Base-by-base conservation (phyloP, 1,284 basidiomycete genomes). In the Ustilago xerochloae region DNA sequence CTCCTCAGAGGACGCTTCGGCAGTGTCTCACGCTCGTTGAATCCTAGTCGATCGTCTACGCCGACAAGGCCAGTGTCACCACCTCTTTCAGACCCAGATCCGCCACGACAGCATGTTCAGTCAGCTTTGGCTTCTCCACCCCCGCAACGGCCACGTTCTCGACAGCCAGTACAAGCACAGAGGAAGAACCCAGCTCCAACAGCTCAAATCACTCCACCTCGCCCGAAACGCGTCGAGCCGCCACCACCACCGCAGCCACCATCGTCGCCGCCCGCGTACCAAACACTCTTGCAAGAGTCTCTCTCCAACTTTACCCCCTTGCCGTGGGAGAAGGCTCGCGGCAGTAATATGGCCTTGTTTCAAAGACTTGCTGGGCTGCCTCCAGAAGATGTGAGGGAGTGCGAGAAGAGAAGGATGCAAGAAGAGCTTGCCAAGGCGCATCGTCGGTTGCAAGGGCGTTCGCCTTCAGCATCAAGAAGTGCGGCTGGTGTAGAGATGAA, bases 231-330 rank as follows among this genome's bases (percentile, higher is more conserved):
- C 24, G 39, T 9, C 16, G 24, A 33, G 18, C 52, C 28, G 4
- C 48, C 52, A 30, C 30, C 22, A 4, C 51, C 51, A 16, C 36
- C 60, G 2, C 46, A 53, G 12, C 49, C 51, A 16, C 36, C 60
- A 3, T 49, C 58, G 12, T 54, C 57, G 18, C 53, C 65, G 12
- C 53, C 63, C 20, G 50, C 49, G 18, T 24, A 43, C 13, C 50
- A 60, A 16, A 69, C 68, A 12, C 39, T 65, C 6, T 58, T 63
- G 56, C 41, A 61, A 20, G 59, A 75, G 24, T 62, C 73, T 22
- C 64, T 75, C 12, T 71, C 73, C 39, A 55, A 67, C 35, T 68
- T 68, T 26, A 59, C 64, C 7, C 68, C 60, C 12, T 64, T 62
- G 13, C 26, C 63, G 0, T 75, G 73, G 73, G 57, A 61, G 30